Evolutionary conservation across 306 rosid species (phyloP).

Genomic region (Fagus crenata): DNA sequence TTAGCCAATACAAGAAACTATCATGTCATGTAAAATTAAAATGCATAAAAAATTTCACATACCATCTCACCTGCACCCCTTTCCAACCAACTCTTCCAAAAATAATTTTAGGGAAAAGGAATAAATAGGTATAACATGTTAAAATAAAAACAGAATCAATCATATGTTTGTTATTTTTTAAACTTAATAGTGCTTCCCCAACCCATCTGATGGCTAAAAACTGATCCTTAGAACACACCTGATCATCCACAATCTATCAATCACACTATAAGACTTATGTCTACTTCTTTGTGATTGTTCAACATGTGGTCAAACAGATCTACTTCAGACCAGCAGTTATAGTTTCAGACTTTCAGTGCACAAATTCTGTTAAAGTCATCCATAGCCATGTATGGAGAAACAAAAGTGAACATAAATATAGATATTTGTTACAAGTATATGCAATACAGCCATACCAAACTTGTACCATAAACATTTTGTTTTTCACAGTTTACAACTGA

Average conservation of each 20-base stretch:
- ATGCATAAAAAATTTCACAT: neutral
- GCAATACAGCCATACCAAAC: neutral
- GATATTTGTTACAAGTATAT: neutral
- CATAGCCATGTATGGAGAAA: neutral
- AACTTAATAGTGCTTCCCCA: neutral
- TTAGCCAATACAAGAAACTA: neutral
- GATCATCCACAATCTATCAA: neutral
- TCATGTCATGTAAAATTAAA: neutral
- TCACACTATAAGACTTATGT: neutral
- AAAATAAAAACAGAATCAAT: neutral
- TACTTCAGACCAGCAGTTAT: neutral
- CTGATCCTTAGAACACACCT: neutral
- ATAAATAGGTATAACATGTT: neutral
- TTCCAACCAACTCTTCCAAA: slow-evolving; percentile 2
- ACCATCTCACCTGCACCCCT: neutral
- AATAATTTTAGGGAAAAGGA: neutral
- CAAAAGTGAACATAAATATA: neutral
- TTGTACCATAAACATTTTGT: neutral
- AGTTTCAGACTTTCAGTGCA: neutral
- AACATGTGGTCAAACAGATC: neutral
- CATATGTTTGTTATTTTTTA: neutral
- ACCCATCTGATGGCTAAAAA: neutral
- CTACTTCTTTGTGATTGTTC: neutral
- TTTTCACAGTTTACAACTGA: neutral
- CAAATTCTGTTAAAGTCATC: neutral